phyloP scores from a whole-genome alignment of 2,329 filamentous ascomycete genomes.

The Lachnum nothofagi region DNA sequence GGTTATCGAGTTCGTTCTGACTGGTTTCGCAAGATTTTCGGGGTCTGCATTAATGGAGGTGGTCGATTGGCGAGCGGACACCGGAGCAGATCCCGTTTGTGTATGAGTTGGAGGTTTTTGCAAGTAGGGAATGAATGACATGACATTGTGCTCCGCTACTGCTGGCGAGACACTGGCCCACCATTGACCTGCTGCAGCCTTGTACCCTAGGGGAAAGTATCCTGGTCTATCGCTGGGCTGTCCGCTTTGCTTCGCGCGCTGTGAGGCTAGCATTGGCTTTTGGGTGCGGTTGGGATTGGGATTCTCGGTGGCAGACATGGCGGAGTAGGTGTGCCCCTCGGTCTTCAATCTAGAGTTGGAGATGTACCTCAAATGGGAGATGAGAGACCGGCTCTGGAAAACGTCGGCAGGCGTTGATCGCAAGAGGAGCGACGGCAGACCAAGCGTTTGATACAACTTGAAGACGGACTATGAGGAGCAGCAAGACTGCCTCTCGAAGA shows the following conservation, averaged over 20 bases:
- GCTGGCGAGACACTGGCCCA: slow-evolving; percentile 82
- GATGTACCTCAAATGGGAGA: slow-evolving; percentile 24
- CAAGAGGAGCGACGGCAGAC: slow-evolving; percentile 31
- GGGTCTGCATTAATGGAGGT: slow-evolving; percentile 33
- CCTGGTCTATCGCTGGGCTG: slow-evolving; percentile 28
- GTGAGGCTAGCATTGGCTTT: slow-evolving; percentile 44
- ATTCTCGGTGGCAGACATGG: slow-evolving; percentile 30
- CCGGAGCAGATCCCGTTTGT: slow-evolving; percentile 51
- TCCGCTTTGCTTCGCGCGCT: slow-evolving; percentile 38
- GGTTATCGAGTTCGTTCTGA: slow-evolving; percentile 45
- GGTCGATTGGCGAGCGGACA: slow-evolving; percentile 38
- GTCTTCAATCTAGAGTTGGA: slow-evolving; percentile 25
- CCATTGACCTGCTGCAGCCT: slow-evolving; percentile 89
- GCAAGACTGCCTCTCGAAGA: slow-evolving; percentile 20
- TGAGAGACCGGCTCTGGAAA: slow-evolving; percentile 26
- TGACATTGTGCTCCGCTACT: slow-evolving; percentile 79
- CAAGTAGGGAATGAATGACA: slow-evolving; percentile 79
- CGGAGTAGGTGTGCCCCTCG: slow-evolving; percentile 26
- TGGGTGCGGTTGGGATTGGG: slow-evolving; percentile 35
- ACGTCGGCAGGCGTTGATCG: slow-evolving; percentile 27
- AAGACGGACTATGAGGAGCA: slow-evolving; percentile 23
- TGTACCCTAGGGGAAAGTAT: slow-evolving; percentile 84
- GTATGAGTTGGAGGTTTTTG: slow-evolving; percentile 55
- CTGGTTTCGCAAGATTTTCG: slow-evolving; percentile 36
- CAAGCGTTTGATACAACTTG: slow-evolving; percentile 34